Base-by-base conservation (phyloP, 495 filamentous ascomycete genomes). In the Monascus purpureus region DNA sequence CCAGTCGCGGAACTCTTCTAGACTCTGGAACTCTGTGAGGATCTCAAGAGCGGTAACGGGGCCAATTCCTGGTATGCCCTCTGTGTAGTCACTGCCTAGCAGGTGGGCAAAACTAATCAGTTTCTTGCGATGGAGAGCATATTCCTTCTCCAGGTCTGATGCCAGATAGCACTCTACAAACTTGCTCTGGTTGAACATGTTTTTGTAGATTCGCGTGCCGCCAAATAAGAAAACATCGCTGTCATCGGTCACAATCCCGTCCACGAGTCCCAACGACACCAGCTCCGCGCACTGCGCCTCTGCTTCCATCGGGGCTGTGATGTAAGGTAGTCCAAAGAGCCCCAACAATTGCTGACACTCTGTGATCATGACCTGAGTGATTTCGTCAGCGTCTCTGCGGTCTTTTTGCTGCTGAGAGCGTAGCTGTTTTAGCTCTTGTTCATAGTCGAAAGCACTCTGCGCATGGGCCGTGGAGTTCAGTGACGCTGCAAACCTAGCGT, bases 161-260 rank as follows among this genome's bases (percentile, higher is more conserved):
- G 75, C 58, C 16, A 97, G 72, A 44, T 95, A 97, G 55, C 90
- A 96, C 58, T 97, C 92, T 25, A 97, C 90, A 43, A 78, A 92
- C 44, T 96, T 96, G 55, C 85, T 82, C 45, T 80, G 78, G 52
- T 93, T 96, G 68, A 97, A 97, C 85, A 96, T 92, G 61, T 97
- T 95, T 40, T 96, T 95, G 65, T 96, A 97, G 12, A 97, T 79
- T 11, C 90, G 68, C 0, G 85, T 96, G 18, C 90, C 90, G 25
- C 90, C 90, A 46, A 97, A 97, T 8, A 97, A 72, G 48, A 97
- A 96, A n/a, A 76, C 86, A 64, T 97, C 90, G 8, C 75, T 83
- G 49, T 97, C 90, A 46, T 97, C 90, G 0, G 90, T 97, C n/a
- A 97, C 86, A 41, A 96, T 93, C 7, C 90, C 90, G 48, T 97